phyloP scores from a whole-genome alignment of 1,284 basidiomycete species.

The Clitocybe nebularis region DNA sequence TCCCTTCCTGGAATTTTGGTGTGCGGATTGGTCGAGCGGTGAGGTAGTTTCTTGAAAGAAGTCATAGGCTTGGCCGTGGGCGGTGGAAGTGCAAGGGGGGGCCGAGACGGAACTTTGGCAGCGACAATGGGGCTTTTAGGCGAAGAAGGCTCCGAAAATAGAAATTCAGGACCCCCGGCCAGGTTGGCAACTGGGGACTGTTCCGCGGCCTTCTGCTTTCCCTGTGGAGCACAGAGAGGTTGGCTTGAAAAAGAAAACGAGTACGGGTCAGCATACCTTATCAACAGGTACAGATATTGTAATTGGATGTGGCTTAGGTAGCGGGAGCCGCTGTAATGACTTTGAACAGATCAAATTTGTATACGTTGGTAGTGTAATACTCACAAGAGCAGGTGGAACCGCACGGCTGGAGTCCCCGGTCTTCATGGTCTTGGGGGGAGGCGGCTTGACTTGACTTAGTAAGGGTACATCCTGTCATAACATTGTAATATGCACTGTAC shows the following conservation, averaged over 20 bases:
- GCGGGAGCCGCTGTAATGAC: no score
- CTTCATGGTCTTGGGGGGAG: constrained; percentile 11
- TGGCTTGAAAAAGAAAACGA: no score
- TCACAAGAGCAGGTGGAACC: no score
- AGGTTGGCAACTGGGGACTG: no score
- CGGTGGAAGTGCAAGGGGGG: constrained; percentile 6
- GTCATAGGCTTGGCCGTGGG: constrained; percentile 11
- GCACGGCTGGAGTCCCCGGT: background rate
- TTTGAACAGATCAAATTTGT: no score
- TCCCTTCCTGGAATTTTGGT: constrained; percentile 17
- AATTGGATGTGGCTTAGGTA: no score
- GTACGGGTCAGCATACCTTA: background rate
- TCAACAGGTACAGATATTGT: no score
- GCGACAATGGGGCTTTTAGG: constrained; percentile 4
- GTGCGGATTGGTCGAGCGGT: constrained; percentile 19
- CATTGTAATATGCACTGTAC: no score
- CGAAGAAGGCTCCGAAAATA: constrained; percentile 22
- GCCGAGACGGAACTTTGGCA: constrained; percentile 2
- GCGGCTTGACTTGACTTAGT: constrained; percentile 3
- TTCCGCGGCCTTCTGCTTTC: constrained; percentile 8
- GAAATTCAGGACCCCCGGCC: constrained; percentile 21
- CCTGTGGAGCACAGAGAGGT: no score
- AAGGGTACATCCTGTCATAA: constrained; percentile 13
- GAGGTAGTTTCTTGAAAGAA: constrained; percentile 12
- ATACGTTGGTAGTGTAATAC: no score